Percentiles rank a stretch among this genome's conserved stretches.
Evolutionary conservation across 75 land plant species (phyloP).

Genomic region (Pseudotsuga menziesii): DNA sequence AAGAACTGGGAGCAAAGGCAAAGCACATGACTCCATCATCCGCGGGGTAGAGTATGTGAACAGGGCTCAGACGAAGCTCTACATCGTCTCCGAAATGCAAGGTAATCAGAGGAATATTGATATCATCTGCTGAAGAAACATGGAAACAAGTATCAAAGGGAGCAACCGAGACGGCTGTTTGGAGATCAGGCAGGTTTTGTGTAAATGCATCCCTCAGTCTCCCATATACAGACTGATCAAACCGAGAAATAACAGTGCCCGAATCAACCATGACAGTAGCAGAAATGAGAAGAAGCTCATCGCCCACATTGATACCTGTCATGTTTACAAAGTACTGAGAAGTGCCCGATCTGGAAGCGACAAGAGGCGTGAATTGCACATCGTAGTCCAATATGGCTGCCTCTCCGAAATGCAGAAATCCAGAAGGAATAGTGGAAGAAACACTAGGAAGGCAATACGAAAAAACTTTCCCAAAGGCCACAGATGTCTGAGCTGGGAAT

Average conservation of each 20-base stretch:
- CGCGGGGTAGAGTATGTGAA: conserved; percentile 55
- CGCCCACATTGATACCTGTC: conserved; percentile 22
- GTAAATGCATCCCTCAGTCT: conserved; percentile 49
- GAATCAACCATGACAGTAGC: conserved; percentile 57
- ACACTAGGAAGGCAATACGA: conserved; percentile 37
- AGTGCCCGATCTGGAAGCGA: conserved; percentile 9
- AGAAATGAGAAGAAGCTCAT: conserved; percentile 16
- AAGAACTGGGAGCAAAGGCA: conserved; percentile 56
- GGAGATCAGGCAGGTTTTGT: conserved; percentile 2
- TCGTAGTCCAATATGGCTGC: conserved; percentile 12
- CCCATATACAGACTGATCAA: conserved; percentile 45
- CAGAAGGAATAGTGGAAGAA: conserved; percentile 14
- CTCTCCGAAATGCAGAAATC: conserved; percentile 31
- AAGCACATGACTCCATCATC: conserved; percentile 65
- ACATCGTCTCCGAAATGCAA: conserved; percentile 39
- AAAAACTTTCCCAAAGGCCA: conserved; percentile 19
- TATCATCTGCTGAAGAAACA: conserved; percentile 16
- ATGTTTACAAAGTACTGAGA: conserved; percentile 39
- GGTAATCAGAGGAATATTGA: conserved; percentile 32
- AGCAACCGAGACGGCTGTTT: conserved; percentile 36
- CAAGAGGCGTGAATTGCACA: conserved; percentile 30
- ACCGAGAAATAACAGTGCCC: conserved; percentile 74
- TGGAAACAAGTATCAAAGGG: conserved; percentile 47
- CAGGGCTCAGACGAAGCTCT: conserved; percentile 42
- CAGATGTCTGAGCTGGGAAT: conserved; percentile 31